Evolutionary conservation across 805 yeast species (phyloP), one percentile per base, ranked within the genome.

Genomic region (Blastobotrys mokoenaii): DNA sequence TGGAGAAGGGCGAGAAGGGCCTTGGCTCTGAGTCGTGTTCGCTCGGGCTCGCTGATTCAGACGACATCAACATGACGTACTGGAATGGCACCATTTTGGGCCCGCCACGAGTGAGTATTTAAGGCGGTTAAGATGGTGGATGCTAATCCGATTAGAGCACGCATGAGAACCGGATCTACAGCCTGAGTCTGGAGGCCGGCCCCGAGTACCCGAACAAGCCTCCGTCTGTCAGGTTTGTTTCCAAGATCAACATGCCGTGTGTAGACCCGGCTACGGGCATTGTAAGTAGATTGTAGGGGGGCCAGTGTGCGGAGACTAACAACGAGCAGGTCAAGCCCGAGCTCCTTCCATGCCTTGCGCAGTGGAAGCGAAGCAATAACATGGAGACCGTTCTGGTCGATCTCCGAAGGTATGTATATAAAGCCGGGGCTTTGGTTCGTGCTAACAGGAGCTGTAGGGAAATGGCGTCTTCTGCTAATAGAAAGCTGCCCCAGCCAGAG

Each of bases 11-110:
- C 41, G 99, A 93, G 62, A 93, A 93, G 64, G 99, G 98, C 16
- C 71, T 85, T 40, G 97, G 97, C 16, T 93, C 97, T 20, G 97
- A 93, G 64, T 84, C 95, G 12, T 89, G 96, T 63, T 90, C 97
- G 17, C 87, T 93, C 59, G 99, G 99, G 0, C 73, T 93, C 40
- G 80, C 86, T 18, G 90, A 86, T 57, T 80, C 83, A 51, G 95
- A 85, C 57, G 99, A 93, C 62, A 85, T 89, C 54, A 71, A 88
- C 43, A 86, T 93, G 95, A 84, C 95, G 9, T 67, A 82, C 57
- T 93, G 99, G 99, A 93, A 89, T 66, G 98, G 97, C 10, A 93
- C 99, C 30, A 90, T 93, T 43, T 70, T 93, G 52, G 99, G 99
- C 0, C 98, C 99, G 3, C 98, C 98, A 31, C 95, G 84, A 59